phyloP scores from a whole-genome alignment of 768 basidiomycete genomes.

The Tulasnella sp. region DNA sequence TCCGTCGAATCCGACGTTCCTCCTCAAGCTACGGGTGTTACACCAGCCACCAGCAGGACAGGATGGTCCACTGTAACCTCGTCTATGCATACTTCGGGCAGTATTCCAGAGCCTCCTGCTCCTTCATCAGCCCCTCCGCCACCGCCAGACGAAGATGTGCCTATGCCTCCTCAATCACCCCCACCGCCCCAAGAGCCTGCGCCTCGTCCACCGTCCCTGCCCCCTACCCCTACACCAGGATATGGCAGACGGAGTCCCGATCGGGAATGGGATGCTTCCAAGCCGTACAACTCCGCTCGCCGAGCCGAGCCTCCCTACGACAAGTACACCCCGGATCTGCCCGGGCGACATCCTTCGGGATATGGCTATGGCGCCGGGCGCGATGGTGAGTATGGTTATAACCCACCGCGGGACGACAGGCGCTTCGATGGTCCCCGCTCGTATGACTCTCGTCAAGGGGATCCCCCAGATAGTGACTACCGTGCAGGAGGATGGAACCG shows the following conservation, averaged over 20 bases:
- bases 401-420: no score
- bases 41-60: neutral
- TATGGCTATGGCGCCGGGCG: neutral
- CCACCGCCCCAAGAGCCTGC: constrained; percentile 20
- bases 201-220: constrained; percentile 16
- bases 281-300: neutral
- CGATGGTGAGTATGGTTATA: neutral
- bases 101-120: constrained; percentile 20
- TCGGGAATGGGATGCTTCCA: neutral
- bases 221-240: constrained; percentile 9
- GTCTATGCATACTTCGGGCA: constrained; percentile 5
- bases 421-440: no score
- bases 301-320: neutral
- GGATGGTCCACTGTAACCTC: constrained; percentile 10
- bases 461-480: no score
- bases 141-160: neutral
- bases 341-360: neutral
- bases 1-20: constrained; percentile 25
- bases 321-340: neutral
- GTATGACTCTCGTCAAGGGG: no score
- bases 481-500: no score
- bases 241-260: neutral
- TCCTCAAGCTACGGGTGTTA: constrained; percentile 20
- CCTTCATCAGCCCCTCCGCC: constrained; percentile 21
- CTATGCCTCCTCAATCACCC: constrained; percentile 7